Evolutionary conservation across 495 filamentous ascomycete species (phyloP).

Genomic region (Neurospora africana): DNA sequence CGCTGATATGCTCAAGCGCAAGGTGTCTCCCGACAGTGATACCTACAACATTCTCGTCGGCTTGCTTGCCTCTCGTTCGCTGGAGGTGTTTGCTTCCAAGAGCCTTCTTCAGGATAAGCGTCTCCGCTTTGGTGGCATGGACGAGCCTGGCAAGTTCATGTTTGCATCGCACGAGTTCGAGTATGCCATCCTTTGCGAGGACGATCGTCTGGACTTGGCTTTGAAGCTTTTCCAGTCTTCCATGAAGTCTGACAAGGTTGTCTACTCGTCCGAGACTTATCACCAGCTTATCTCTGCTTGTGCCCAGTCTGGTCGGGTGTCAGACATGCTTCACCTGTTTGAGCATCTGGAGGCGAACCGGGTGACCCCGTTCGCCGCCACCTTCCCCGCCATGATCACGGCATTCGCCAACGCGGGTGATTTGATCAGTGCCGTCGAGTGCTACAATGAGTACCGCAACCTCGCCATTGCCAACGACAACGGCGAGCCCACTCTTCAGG

Average conservation of each 20-base stretch:
- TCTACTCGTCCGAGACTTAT: slow-evolving; percentile 57
- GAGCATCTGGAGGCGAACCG: slow-evolving; percentile 75
- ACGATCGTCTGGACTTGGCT: slow-evolving; percentile 73
- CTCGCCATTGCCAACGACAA: slow-evolving; percentile 72
- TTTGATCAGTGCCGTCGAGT: slow-evolving; percentile 79
- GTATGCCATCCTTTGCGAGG: slow-evolving; percentile 69
- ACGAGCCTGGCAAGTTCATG: slow-evolving; percentile 81
- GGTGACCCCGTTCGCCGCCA: slow-evolving; percentile 61
- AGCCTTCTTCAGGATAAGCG: slow-evolving; percentile 63
- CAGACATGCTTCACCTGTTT: slow-evolving; percentile 82
- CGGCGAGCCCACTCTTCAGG: slow-evolving; percentile 56
- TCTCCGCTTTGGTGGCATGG: slow-evolving; percentile 70
- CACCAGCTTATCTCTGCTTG: slow-evolving; percentile 73
- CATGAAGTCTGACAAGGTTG: slow-evolving; percentile 48
- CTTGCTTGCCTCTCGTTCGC: slow-evolving; percentile 65
- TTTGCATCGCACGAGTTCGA: slow-evolving; percentile 79
- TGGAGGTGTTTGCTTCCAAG: slow-evolving; percentile 61
- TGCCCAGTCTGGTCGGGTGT: slow-evolving; percentile 62
- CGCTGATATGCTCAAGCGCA: slow-evolving; percentile 85
- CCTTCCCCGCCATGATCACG: slow-evolving; percentile 85
- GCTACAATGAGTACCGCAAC: slow-evolving; percentile 85
- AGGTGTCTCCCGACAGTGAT: slow-evolving; percentile 65
- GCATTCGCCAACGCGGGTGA: slow-evolving; percentile 76
- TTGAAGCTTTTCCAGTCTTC: slow-evolving; percentile 75
- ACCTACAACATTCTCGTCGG: slow-evolving; percentile 83